Evolutionary conservation across 2,329 filamentous ascomycete species (phyloP).

Genomic region (Fusarium pilosicola): DNA sequence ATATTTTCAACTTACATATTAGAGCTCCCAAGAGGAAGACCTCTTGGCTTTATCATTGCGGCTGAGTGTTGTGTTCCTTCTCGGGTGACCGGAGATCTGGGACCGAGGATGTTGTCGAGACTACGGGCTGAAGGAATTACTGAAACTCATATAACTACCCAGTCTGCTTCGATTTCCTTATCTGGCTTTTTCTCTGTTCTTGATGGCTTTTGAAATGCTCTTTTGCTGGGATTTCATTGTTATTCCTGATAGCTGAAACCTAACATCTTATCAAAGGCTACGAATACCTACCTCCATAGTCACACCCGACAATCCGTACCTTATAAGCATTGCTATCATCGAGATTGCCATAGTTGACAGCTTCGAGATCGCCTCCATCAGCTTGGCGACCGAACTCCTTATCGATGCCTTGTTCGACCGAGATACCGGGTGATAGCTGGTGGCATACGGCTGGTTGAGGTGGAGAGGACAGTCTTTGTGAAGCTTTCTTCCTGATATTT

Average conservation of each 20-base stretch:
- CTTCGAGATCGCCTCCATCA: neutral
- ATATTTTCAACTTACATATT: neutral
- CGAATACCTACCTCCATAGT: neutral
- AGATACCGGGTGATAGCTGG: neutral
- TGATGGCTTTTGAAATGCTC: neutral
- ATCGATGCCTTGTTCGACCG: neutral
- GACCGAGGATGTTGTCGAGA: slow-evolving; percentile 6
- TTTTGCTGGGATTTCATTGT: neutral
- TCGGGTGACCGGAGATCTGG: slow-evolving; percentile 1
- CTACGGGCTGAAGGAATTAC: neutral
- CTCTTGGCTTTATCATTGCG: no score
- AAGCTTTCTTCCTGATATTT: neutral
- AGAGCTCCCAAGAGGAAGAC: rapidly evolving
- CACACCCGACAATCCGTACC: neutral
- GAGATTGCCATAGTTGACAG: no score
- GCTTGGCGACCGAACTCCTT: no score
- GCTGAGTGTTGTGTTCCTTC: neutral
- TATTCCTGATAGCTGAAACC: neutral
- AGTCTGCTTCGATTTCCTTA: neutral
- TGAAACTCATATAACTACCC: neutral
- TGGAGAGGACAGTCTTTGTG: neutral
- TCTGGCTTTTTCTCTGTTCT: neutral
- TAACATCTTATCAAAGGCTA: neutral
- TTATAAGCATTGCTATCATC: neutral
- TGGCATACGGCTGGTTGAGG: neutral